Evolutionary conservation across 164 flowering plant genomes (phyloP).

Genomic region (Stephania japonica): DNA sequence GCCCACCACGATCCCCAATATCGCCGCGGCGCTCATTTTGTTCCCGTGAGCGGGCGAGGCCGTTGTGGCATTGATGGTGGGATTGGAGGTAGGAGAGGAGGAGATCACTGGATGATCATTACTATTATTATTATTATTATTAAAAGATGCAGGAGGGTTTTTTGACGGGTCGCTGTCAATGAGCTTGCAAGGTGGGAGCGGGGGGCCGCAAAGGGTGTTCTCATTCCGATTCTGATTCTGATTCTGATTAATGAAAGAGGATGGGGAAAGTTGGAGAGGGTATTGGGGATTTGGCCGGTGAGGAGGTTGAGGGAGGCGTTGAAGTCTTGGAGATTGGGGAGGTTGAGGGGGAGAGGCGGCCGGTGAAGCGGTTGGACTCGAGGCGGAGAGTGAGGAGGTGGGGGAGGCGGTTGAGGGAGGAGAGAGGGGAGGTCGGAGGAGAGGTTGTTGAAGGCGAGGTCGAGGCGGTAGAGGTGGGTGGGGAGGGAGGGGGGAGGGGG

Average conservation of each 20-base stretch:
- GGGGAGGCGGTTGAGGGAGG: conserved; percentile 33
- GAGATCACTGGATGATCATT: conserved; percentile 29
- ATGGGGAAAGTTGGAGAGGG: conserved; percentile 48
- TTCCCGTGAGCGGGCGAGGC: conserved; percentile 13
- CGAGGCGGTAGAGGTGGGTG: conserved; percentile 57
- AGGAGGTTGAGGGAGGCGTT: conserved; percentile 66
- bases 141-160: conserved; percentile 25
- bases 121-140: too few relatives aligned
- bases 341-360: conserved; percentile 33
- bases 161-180: conserved; percentile 26
- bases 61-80: conserved; percentile 30
- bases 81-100: conserved; percentile 40
- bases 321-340: conserved; percentile 54
- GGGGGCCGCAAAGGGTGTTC: conserved; percentile 72
- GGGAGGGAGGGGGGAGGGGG: conserved; percentile 48
- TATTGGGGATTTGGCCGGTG: conserved; percentile 51
- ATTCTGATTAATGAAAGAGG: conserved; percentile 44
- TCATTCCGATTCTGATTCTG: too few relatives aligned
- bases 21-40: conserved; percentile 41
- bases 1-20: conserved; percentile 57
- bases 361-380: conserved; percentile 58
- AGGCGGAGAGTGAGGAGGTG: conserved; percentile 66
- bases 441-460: conserved; percentile 63
- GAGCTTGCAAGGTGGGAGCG: conserved; percentile 37
- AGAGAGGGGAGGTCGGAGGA: conserved; percentile 51